Evolutionary conservation across 2,329 filamentous ascomycete genomes (phyloP).

Genomic region (Dactylellina cionopaga): DNA sequence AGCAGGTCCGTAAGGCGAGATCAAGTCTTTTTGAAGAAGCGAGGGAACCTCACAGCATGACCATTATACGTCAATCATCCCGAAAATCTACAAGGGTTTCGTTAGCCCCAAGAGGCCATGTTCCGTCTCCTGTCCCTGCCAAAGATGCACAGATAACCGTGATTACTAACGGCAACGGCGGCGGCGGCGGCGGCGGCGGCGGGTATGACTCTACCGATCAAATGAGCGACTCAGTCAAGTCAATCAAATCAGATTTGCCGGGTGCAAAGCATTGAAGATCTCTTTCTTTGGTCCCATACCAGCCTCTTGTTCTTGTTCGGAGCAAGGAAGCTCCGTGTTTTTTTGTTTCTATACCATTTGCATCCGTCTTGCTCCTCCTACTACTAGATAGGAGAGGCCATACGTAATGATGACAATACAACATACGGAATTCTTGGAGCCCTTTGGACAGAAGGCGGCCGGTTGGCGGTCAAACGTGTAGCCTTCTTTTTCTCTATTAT

Average conservation of each 20-base stretch:
- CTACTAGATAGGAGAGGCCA: too few relatives aligned
- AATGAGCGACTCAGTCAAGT: conserved; percentile 50
- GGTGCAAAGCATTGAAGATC: conserved; percentile 33
- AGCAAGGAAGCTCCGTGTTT: too few relatives aligned
- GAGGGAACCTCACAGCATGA: conserved; percentile 51
- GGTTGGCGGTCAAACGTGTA: background rate
- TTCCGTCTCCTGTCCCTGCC: conserved; percentile 44
- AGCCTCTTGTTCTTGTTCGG: too few relatives aligned
- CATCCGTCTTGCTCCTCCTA: background rate
- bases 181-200: conserved; percentile 7
- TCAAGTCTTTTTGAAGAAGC: conserved; percentile 50
- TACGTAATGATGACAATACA: too few relatives aligned
- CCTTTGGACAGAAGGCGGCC: background rate
- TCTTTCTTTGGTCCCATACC: too few relatives aligned
- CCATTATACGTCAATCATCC: conserved; percentile 48
- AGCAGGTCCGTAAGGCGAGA: conserved; percentile 46
- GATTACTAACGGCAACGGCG: conserved; percentile 33
- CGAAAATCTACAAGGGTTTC: conserved; percentile 50
- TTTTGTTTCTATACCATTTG: too few relatives aligned
- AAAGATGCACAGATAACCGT: conserved; percentile 43
- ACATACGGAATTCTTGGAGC: background rate
- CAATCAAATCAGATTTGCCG: conserved; percentile 48
- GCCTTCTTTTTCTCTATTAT: background rate
- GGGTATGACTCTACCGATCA: conserved; percentile 48
- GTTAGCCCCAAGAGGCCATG: conserved; percentile 38